These are phyloP conservation scores for Cryptococcus sp. DNA, from an alignment of 1,284 basidiomycete genomes.

Conservation along the genomic window DNA sequence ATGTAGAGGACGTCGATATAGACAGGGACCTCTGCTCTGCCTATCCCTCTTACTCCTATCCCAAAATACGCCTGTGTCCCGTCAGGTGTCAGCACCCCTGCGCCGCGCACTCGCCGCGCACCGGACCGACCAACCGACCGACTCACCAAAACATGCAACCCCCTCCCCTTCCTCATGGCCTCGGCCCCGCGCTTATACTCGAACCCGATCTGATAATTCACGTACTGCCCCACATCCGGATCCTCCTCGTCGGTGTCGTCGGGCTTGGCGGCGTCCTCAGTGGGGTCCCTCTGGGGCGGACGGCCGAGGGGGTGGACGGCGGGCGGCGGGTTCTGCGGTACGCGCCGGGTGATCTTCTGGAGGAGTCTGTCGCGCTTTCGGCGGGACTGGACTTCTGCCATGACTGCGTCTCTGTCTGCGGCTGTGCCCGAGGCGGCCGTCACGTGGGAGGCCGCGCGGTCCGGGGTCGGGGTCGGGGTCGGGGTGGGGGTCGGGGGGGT, in stretches of 20 bases:
- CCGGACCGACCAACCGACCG: neutral
- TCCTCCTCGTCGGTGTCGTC: conserved; percentile 27
- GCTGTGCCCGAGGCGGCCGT: neutral
- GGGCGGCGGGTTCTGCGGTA: conserved; percentile 3
- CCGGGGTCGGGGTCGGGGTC: neutral
- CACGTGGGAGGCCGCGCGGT: neutral
- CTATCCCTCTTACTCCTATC: conserved; percentile 46
- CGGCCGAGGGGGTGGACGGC: neutral
- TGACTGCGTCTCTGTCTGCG: neutral
- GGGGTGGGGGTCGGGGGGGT: neutral
- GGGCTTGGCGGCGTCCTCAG: neutral
- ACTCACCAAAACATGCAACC: conserved; percentile 42
- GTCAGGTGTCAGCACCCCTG: neutral
- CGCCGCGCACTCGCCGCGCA: neutral
- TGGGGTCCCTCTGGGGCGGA: neutral
- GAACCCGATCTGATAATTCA: conserved; percentile 49
- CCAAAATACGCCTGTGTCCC: conserved; percentile 41
- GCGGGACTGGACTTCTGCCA: conserved; percentile 6
- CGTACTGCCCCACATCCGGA: conserved; percentile 41
- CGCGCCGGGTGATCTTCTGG: conserved; percentile 18
- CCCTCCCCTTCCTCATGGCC: conserved; percentile 36
- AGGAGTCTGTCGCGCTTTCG: conserved; percentile 31
- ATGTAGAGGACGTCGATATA: conserved; percentile 43
- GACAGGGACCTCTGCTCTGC: conserved; percentile 42
- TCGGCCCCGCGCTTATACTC: conserved; percentile 33